Evolutionary conservation across 768 basidiomycete species (phyloP), one percentile per base, ranked within the genome.

Genomic region (Tubosaeta sp.): DNA sequence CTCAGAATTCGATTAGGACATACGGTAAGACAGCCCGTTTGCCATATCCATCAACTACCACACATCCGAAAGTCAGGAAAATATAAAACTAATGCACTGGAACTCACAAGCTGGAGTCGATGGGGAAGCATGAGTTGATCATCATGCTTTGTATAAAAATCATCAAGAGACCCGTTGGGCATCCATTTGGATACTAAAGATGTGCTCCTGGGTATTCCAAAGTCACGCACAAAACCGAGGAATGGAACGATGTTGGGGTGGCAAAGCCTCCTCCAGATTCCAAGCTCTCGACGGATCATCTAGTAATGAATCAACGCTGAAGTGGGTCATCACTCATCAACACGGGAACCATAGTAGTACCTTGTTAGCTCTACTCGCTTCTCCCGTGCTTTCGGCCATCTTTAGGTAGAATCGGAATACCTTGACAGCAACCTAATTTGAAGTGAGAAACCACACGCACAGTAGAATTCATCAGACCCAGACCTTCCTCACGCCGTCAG

Each of bases 181-280:
- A 63, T 53, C 66, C 66, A 68, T 7, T 58, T 58, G 19, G 59
- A 65, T 19, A 68, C 65, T 51, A 68, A 57, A 12, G 65, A 63
- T 5, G 44, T 44, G 29, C 54, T 43, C 35, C 37, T 53, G 19
- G 25, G 58, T 26, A 53, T 55, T 16, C 64, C 66, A 52, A 66
- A 67, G 26, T 54, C 59, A 7, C 46, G 33, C 4, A 51, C 54
- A 16, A 58, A 52, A 10, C 66, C 66, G 32, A 57, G 56, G 19
- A 67, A 53, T 2, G 61, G 63, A 6, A 66, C 44, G 10, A 67
- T 52, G 27, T 62, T 55, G 27, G 46, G 46, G 46, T 67, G 65
- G 14, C 48, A 16, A 11, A 67, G 50, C 46, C 47, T 44, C 47
- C 52, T 56, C 66, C 63, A 67, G 6, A 65, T 58, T 17, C 56